phyloP scores from a whole-genome alignment of 352 stramenopile species.

The Pythium brachiatum region DNA sequence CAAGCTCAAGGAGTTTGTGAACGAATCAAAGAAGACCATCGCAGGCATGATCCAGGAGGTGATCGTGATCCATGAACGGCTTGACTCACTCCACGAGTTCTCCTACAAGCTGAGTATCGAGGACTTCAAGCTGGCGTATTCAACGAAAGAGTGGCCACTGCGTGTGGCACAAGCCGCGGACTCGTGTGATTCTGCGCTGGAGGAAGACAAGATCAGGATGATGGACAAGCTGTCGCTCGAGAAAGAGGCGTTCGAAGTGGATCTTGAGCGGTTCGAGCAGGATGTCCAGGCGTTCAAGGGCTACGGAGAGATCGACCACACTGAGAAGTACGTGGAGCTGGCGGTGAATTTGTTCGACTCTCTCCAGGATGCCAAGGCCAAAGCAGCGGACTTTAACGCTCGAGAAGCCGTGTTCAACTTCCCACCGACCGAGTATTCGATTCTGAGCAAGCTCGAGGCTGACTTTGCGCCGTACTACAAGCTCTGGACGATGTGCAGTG shows the following conservation, averaged over 20 bases:
- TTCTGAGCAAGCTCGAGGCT: slow-evolving; percentile 79
- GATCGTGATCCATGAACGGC: slow-evolving; percentile 60
- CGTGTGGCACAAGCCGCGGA: slow-evolving; percentile 79
- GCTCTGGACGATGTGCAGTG: slow-evolving; percentile 94
- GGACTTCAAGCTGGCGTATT: slow-evolving; percentile 87
- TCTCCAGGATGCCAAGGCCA: slow-evolving; percentile 88
- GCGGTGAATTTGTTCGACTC: slow-evolving; percentile 87
- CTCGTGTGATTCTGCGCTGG: slow-evolving; percentile 84
- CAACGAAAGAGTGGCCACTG: slow-evolving; percentile 87
- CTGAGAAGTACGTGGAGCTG: slow-evolving; percentile 88
- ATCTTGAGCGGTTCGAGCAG: slow-evolving; percentile 87
- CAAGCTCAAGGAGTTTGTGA: slow-evolving; percentile 88
- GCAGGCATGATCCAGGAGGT: slow-evolving; percentile 76
- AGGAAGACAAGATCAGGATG: slow-evolving; percentile 93
- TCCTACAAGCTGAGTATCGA: slow-evolving; percentile 83
- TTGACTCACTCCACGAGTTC: slow-evolving; percentile 82
- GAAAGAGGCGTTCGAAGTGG: slow-evolving; percentile 85
- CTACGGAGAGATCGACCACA: slow-evolving; percentile 88
- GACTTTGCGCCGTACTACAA: slow-evolving; percentile 92
- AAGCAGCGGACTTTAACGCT: slow-evolving; percentile 91
- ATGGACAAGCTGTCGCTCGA: slow-evolving; percentile 92
- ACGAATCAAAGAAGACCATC: slow-evolving; percentile 76
- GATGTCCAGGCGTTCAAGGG: slow-evolving; percentile 85
- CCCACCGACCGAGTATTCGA: slow-evolving; percentile 88
- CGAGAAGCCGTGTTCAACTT: slow-evolving; percentile 93